Conservation (phyloP, 257 asterid genomes). For the Primulina eburnea region DNA sequence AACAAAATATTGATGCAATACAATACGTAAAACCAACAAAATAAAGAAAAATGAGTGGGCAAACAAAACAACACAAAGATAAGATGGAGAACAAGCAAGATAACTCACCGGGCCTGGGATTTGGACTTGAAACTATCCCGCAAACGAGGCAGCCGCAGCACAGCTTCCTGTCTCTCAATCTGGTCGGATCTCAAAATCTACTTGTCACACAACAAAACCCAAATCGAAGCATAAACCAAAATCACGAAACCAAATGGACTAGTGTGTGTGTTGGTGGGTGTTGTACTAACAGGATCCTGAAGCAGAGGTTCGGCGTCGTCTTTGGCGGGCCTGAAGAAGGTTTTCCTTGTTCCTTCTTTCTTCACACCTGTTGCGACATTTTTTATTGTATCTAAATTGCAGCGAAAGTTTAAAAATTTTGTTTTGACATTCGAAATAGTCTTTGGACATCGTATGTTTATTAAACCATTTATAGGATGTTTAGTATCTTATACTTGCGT, state of each 20-base stretch:
- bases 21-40: too few relatives aligned
- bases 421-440: too few relatives aligned
- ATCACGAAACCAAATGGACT: neutral
- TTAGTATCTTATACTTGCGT: too few relatives aligned
- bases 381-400: too few relatives aligned
- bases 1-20: too few relatives aligned
- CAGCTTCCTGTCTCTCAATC: conserved; percentile 84
- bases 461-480: too few relatives aligned
- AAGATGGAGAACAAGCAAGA: neutral
- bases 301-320: conserved; percentile 83
- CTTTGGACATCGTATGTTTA: too few relatives aligned
- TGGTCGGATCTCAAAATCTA: conserved; percentile 88
- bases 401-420: too few relatives aligned
- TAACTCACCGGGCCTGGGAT: conserved; percentile 10
- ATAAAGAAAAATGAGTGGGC: neutral
- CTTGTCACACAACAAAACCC: neutral
- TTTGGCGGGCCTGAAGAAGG: conserved; percentile 62
- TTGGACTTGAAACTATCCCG: conserved; percentile 40
- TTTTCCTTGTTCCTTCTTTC: conserved; percentile 35
- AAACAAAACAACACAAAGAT: neutral
- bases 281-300: conserved; percentile 58
- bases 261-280: neutral
- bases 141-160: conserved; percentile 74
- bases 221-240: neutral
- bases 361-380: conserved; percentile 11